Evolutionary conservation across 257 asterid species (phyloP), one percentile per base, ranked within the genome.

Genomic region (Solanum piurae): DNA sequence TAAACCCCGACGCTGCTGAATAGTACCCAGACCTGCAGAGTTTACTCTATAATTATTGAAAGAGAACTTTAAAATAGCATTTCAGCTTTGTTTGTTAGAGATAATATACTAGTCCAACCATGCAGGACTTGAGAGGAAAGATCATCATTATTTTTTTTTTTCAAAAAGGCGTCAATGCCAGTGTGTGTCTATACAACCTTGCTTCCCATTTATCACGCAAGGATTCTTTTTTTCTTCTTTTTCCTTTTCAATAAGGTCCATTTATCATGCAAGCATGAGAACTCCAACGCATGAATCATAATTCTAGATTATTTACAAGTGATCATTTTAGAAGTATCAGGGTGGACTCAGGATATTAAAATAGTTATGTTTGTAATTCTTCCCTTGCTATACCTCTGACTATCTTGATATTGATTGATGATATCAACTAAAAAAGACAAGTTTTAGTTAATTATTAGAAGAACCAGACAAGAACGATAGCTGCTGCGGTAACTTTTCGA

Each of bases 1-100:
- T 46, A 91, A 83, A 77, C 95, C 94, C 12, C 99, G 97, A 7
- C 99, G 94, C 91, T 91, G 93, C 90, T 95, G 98, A 89, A 97
- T 95, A 88, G 93, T 95, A 90, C 91, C 94, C 89, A 97, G 82
- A 86, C 99, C 99, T 95, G 91, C 5, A 90, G 33, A 64, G 62
- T 36, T 31, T 21, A 72, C 72, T 42, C 9, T 33, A 86, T 34
- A 31, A 31, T 31, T 33, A 68, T 58, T 64, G 37, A 73, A 88
- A 44, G 18, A 27, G n/a, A 29, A 16, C 40, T 46, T 10, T 77
- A 42, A 75, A 46, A 46, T 80, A 80, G 27, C 38, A 80, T 16
- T 80, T 25, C 5, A 13, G 21, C 14, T 27, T 79, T 8, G 38
- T 27, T 27, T 23, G 60, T 76, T 40, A 38, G 55, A 75, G 55